Base-by-base conservation (phyloP, 148 eudicot genomes). In the Chenopodium suecicum region DNA sequence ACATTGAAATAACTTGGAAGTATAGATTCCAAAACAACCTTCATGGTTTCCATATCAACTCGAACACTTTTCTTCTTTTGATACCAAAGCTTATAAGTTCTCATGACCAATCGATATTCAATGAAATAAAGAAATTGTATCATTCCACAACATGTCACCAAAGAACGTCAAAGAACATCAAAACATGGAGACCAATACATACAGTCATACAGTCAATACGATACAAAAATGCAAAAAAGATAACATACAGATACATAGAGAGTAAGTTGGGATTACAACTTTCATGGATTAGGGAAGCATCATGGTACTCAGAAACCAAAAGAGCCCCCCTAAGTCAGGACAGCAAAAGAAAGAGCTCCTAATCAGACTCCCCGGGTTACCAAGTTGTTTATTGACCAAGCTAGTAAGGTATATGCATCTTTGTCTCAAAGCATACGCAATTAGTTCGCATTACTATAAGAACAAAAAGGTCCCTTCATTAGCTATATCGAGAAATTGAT, bases 331-430 rank as follows among this genome's bases (percentile, higher is more conserved):
- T 31, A 70, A 83, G 62, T 34, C n/a, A 37, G 64, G 65, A 62
- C 19, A 80, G 23, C 69, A 41, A 29, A 54, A 76, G 78, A 56
- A 65, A 44, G 74, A 47, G 79, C 81, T 80, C 77, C 90, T 80
- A 67, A 81, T 88, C 78, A 84, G 88, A 87, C 69, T 86, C 74
- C 87, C 87, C 86, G 72, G 73, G 23, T 48, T 68, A 54, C 52
- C 68, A 70, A 70, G 75, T 88, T 81, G 86, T 91, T 88, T 84
- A 85, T 52, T 52, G 76, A 75, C 73, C 75, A 87, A 82, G 79
- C 79, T 58, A 76, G 46, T 16, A 25, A 81, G 31, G 58, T 73
- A 74, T 60, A 77, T 22, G 70, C 80, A 80, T 75, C 65, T 23
- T 76, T 20, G 68, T 75, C 56, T 76, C 44, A 63, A 41, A 60